These are phyloP conservation scores for Talaromyces borbonicus DNA, from an alignment of 495 filamentous ascomycete species.

Conservation along the genomic window DNA sequence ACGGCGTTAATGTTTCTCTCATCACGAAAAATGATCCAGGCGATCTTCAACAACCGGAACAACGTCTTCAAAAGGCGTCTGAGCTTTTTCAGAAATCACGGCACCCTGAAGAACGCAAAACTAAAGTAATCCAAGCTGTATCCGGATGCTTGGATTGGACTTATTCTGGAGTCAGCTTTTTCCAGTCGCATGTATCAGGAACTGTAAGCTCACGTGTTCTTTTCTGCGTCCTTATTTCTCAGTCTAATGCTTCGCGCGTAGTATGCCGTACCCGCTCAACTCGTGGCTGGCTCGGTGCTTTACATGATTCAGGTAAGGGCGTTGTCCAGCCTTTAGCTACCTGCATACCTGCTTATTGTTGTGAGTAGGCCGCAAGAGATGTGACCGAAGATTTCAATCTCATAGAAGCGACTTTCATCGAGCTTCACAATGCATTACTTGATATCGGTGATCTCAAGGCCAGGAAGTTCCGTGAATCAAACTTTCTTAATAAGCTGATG, in stretches of 20 bases:
- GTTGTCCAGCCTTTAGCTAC: neutral
- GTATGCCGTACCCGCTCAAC: neutral
- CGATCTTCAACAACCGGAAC: neutral
- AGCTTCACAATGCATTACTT: neutral
- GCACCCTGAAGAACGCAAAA: neutral
- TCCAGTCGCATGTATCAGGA: neutral
- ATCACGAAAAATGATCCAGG: neutral
- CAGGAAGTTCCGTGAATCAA: neutral
- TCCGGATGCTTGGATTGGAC: constrained; percentile 2
- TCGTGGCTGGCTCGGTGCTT: neutral
- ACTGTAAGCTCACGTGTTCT: neutral
- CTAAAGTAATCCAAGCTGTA: neutral
- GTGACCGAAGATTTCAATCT: neutral
- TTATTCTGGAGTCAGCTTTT: neutral
- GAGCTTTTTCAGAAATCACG: neutral
- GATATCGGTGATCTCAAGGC: neutral
- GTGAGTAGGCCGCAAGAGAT: neutral
- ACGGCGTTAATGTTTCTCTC: neutral
- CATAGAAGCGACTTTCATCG: neutral
- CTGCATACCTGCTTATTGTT: neutral
- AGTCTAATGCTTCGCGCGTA: neutral
- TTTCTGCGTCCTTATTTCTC: neutral
- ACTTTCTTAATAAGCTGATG: neutral
- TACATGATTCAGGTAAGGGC: neutral
- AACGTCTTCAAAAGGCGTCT: neutral